Conservation (phyloP, 2,329 filamentous ascomycete species). For the Ceratocystis lukuohia region DNA sequence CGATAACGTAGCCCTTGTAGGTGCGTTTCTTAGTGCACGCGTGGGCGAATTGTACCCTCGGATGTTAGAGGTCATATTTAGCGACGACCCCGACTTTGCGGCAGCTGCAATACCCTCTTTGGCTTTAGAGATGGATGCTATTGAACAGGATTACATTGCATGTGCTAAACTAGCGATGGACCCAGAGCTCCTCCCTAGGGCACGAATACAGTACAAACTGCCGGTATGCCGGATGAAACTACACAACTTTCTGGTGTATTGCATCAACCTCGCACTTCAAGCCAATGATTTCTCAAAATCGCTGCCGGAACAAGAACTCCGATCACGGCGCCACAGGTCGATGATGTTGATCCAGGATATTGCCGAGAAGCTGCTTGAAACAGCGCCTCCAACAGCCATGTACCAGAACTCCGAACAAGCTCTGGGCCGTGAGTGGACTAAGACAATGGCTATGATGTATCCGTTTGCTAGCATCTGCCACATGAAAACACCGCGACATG, state of each 20-base stretch:
- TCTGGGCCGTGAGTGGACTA: constrained; percentile 9
- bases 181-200: neutral
- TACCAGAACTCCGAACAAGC: neutral
- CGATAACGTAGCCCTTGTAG: constrained; percentile 7
- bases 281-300: neutral
- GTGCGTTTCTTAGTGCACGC: constrained; percentile 10
- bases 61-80: constrained; percentile 8
- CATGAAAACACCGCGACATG: constrained; percentile 16
- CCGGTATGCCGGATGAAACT: constrained; percentile 16
- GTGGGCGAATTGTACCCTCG: constrained; percentile 15
- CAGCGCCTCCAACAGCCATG: constrained; percentile 7
- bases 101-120: constrained; percentile 3
- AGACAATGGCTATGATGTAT: constrained; percentile 18
- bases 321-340: neutral
- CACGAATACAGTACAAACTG: constrained; percentile 12
- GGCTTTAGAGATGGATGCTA: neutral
- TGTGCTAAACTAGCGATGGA: neutral
- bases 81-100: constrained; percentile 10
- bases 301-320: neutral
- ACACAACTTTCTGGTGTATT: constrained; percentile 15
- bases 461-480: constrained; percentile 18
- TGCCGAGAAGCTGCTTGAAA: constrained; percentile 12
- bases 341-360: constrained; percentile 12
- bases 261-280: constrained; percentile 13
- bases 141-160: constrained; percentile 9